These are phyloP conservation scores for Pyropia yezoensis DNA, from an alignment of 23 red algal species.

Conservation along the genomic window DNA sequence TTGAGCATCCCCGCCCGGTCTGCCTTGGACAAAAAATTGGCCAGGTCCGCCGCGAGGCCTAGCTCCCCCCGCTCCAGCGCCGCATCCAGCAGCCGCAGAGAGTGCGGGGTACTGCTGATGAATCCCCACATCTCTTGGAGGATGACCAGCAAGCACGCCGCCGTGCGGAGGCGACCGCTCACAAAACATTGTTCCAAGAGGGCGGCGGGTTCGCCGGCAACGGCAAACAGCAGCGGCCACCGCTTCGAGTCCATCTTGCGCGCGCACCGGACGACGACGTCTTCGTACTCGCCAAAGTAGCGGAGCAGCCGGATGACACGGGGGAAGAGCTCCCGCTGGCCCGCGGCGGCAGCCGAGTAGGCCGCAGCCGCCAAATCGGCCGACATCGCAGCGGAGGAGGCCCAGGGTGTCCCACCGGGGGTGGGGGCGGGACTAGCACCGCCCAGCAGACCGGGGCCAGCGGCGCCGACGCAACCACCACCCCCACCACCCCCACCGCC, in stretches of 20 bases:
- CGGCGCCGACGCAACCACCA: too few species aligned
- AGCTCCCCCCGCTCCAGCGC: conserved; percentile 58
- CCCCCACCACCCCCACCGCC: too few species aligned
- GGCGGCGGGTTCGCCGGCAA: conserved; percentile 79
- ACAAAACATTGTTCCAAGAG: conserved; percentile 92
- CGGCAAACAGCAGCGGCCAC: conserved; percentile 84
- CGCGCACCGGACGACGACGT: conserved; percentile 95
- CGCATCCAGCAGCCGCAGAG: conserved; percentile 70
- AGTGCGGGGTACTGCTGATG: conserved; percentile 64
- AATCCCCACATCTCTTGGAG: conserved; percentile 95
- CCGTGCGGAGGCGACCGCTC: conserved; percentile 65
- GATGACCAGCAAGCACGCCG: conserved; percentile 80
- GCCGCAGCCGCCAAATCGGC: background rate
- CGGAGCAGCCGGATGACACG: conserved; percentile 58
- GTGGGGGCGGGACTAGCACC: background rate
- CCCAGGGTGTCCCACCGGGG: too few species aligned
- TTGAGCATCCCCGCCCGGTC: conserved; percentile 65
- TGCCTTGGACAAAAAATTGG: conserved; percentile 64
- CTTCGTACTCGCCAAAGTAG: conserved; percentile 99
- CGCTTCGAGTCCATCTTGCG: conserved; percentile 85
- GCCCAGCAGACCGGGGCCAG: too few species aligned
- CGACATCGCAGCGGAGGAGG: background rate
- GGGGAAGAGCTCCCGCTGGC: conserved; percentile 23
- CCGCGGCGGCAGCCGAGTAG: background rate
- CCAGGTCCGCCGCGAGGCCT: conserved; percentile 46